Conservation (phyloP, 352 stramenopile genomes). For the Saprolegnia diclina region DNA sequence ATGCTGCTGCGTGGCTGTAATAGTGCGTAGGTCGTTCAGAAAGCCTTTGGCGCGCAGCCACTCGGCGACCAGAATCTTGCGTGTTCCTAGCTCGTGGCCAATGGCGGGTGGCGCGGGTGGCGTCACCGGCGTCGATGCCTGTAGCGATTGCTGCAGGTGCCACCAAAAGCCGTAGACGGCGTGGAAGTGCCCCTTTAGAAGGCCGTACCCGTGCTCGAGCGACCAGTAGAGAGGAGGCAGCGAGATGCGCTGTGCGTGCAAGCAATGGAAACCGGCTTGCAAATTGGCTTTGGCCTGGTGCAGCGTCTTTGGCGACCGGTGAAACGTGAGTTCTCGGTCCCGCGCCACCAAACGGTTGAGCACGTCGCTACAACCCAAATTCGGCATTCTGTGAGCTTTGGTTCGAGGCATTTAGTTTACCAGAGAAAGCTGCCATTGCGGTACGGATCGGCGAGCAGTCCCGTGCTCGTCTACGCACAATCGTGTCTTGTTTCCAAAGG, state of each 20-base stretch:
- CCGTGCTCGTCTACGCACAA: too few species aligned
- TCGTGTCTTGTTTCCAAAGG: background rate
- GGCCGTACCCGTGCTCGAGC: background rate
- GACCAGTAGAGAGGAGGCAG: background rate
- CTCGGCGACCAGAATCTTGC: constrained; percentile 1
- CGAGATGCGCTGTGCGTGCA: background rate
- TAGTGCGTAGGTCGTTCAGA: background rate
- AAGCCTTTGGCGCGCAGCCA: constrained; percentile 11
- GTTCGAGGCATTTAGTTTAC: background rate
- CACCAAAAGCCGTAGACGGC: constrained; percentile 8
- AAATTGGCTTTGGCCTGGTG: constrained; percentile 18
- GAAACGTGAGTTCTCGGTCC: background rate
- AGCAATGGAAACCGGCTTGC: background rate
- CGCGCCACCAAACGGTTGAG: constrained; percentile 1
- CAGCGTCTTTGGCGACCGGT: background rate
- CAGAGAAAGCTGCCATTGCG: constrained; percentile 11
- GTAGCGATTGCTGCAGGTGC: background rate
- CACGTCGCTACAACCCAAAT: background rate
- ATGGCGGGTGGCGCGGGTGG: background rate
- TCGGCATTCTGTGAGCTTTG: background rate
- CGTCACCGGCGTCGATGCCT: background rate
- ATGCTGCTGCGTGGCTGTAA: background rate
- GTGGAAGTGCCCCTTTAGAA: constrained; percentile 10
- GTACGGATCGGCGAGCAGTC: constrained; percentile 6
- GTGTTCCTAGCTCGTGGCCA: background rate